Evolutionary conservation across 805 yeast genomes (phyloP), one percentile per base, ranked within the genome.

Genomic region (Priceomyces fermenticarens): DNA sequence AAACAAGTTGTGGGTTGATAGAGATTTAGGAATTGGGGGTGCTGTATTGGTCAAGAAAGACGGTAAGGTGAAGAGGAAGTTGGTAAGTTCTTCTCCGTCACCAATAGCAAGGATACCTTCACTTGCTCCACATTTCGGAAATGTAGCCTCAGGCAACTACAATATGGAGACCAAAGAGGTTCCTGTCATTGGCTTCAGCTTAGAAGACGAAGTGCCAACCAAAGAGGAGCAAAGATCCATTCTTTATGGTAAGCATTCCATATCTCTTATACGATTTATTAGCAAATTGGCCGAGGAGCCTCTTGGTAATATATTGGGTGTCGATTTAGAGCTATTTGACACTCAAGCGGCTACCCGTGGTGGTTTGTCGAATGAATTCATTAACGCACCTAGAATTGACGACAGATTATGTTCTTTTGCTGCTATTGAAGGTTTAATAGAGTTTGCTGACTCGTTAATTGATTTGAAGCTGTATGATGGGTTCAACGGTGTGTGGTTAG

Each of bases 11-110:
- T 84, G 95, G 89, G 80, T 86, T 74, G 96, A 88, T 60, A 77
- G 96, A 58, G 96, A 88, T 59, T 73, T 88, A 44, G 93, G 95
- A 35, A 60, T 88, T 46, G 95, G 89, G 38, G 96, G 96, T 35
- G 72, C 88, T 44, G 75, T 88, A 16, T 66, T 85, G 39, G 77
- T 79, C 39, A 75, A 70, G 49, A 17, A 14, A 6, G 38, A 39
- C 14, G 63, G 68, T 3, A 60, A 60, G 39, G 60, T 80, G 38
- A 58, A 52, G 7, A 60, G 75, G 6, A 67, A 65, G 42, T 57
- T 80, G 51, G 74, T 81, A 29, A 75, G 75, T 55, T 78, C 84
- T 3, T 64, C 83, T 1, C 85, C 85, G 11, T 73, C 72, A 48
- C 87, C 88, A 47, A 75, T 88, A 52, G 96, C 90, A 10, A 81